Base-by-base conservation (phyloP, 768 basidiomycete genomes). In the Grammothele lineata region DNA sequence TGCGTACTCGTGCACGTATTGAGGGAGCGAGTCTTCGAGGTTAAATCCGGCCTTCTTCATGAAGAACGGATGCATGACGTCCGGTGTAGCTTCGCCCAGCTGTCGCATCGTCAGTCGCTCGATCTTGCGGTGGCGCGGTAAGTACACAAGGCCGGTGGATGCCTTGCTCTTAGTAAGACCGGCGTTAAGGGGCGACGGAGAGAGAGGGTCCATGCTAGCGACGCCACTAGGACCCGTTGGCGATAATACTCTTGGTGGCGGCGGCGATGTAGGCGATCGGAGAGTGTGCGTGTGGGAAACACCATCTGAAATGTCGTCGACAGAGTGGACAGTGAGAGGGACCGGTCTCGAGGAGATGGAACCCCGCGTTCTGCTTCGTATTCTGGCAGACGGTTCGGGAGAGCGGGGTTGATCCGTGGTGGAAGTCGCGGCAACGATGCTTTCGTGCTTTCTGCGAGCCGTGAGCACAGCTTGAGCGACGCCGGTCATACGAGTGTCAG, bases 51-150 rank as follows among this genome's bases (percentile, higher is more conserved):
- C 81, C 59, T 81, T 86, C 58, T 89, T 85, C 79, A 85, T 85
- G 67, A 89, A 89, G 66, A 88, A 87, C 3, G 85, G 85, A 62
- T 86, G 87, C 87, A 86, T 87, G 18, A 89, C 85, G 57, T 90
- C 87, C 1, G 89, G 87, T 0, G 87, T 89, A n/a, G 87, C 88
- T 62, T 92, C 87, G 25, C 90, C 91, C 11, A 92, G 70, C 61
- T 92, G 91, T 22, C 86, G 78, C 80, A 91, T 84, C 18, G 83
- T 87, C 44, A 91, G 66, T n/a, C 85, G 78, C 55, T 90, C 85
- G 47, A 90, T 89, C 44, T 76, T 74, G 37, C 87, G 74, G 19
- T 68, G 67, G n/a, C 72, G 73, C 2, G 78, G 77, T 43, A 66
- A 66, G 62, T 87, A 90, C 15, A 71, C 62, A 37, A 84, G 60